Evolutionary conservation across 2,329 filamentous ascomycete species (phyloP).

Genomic region (Trichoderma atroviride): DNA sequence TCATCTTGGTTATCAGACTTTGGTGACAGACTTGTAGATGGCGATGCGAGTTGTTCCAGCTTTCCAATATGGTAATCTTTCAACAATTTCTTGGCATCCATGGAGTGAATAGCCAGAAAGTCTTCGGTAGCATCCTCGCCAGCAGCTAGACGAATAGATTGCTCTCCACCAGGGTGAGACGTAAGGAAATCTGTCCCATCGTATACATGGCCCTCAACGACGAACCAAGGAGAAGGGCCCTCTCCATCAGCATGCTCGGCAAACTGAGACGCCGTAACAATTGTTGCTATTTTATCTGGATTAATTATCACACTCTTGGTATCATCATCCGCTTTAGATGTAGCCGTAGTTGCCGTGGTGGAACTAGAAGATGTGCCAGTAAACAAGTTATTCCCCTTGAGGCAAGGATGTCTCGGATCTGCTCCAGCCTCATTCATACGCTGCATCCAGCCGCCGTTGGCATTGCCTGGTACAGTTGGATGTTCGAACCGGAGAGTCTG

Average conservation of each 20-base stretch:
- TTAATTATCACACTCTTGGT: background rate
- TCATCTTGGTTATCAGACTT: background rate
- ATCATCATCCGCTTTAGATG: slow-evolving; percentile 31
- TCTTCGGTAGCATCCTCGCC: slow-evolving; percentile 87
- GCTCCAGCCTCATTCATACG: slow-evolving; percentile 81
- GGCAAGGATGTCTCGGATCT: slow-evolving; percentile 64
- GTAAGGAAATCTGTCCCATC: slow-evolving; percentile 76
- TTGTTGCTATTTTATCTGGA: background rate
- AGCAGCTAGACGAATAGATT: slow-evolving; percentile 69
- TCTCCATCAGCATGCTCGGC: slow-evolving; percentile 49
- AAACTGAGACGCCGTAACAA: slow-evolving; percentile 31
- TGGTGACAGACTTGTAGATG: background rate
- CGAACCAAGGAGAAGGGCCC: slow-evolving; percentile 74
- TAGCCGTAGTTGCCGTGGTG: slow-evolving; percentile 35
- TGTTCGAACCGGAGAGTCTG: slow-evolving; percentile 75
- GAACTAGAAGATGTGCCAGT: slow-evolving; percentile 52
- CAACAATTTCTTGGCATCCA: slow-evolving; percentile 74
- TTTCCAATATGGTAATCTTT: background rate
- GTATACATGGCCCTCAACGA: slow-evolving; percentile 86
- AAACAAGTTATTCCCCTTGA: slow-evolving; percentile 57
- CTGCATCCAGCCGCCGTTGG: slow-evolving; percentile 91
- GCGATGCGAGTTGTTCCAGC: background rate
- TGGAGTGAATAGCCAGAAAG: slow-evolving; percentile 74
- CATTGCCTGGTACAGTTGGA: slow-evolving; percentile 77
- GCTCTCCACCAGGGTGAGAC: slow-evolving; percentile 28